Evolutionary conservation across 306 rosid genomes (phyloP).

Genomic region (Pyrus communis): DNA sequence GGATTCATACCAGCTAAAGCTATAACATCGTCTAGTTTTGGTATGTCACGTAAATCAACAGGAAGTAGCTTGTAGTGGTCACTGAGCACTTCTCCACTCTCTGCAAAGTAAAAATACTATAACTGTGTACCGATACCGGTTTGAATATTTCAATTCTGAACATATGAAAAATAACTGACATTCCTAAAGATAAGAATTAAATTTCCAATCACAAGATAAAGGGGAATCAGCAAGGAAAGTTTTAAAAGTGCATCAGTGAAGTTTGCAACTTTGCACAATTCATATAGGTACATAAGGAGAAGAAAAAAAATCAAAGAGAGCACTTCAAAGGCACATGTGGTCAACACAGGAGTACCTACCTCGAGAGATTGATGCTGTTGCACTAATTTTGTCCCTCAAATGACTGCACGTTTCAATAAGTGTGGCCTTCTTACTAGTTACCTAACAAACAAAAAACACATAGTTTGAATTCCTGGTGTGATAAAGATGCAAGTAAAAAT

Average conservation of each 20-base stretch:
- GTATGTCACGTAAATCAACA: slow-evolving; percentile 62
- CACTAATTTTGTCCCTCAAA: slow-evolving; percentile 67
- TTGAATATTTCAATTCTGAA: not conserved
- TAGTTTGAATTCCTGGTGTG: not conserved
- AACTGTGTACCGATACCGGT: not conserved
- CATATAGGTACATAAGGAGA: not conserved
- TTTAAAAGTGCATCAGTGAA: not conserved
- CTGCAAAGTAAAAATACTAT: slow-evolving; percentile 38
- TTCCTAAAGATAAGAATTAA: not conserved
- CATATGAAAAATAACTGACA: not conserved
- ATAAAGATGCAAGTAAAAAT: not conserved
- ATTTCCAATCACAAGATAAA: not conserved
- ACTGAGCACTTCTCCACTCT: slow-evolving; percentile 79
- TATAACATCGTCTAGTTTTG: slow-evolving; percentile 51
- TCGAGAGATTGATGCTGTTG: slow-evolving; percentile 52
- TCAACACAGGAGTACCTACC: slow-evolving; percentile 34
- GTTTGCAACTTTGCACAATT: not conserved
- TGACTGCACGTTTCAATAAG: slow-evolving; percentile 59
- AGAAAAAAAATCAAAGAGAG: not conserved
- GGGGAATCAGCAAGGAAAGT: not conserved
- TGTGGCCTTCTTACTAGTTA: slow-evolving; percentile 79
- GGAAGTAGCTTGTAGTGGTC: slow-evolving; percentile 87
- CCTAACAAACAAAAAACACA: slow-evolving; percentile 36
- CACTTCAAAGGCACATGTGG: not conserved
- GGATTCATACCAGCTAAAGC: slow-evolving; percentile 71